Percentiles rank a stretch among this genome's conserved stretches.
Evolutionary conservation across 2,329 filamentous ascomycete species (phyloP).

Genomic region (Aspergillus hiratsukae): DNA sequence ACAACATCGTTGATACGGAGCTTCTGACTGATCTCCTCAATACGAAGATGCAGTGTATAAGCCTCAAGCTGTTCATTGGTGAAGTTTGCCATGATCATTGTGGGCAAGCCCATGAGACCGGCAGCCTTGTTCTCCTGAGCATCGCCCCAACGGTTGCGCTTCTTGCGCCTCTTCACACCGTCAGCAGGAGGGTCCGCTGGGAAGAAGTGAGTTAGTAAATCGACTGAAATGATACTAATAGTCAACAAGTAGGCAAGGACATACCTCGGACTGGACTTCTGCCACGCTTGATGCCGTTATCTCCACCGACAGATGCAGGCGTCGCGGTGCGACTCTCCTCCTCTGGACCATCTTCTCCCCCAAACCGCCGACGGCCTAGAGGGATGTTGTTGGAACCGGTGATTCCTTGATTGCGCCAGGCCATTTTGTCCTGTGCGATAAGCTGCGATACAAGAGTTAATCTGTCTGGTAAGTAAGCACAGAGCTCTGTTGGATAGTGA

Average conservation of each 20-base stretch:
- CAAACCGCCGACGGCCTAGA: slow-evolving; percentile 77
- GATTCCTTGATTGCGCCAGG: slow-evolving; percentile 71
- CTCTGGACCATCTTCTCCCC: slow-evolving; percentile 55
- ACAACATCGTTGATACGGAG: slow-evolving; percentile 98
- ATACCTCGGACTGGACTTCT: slow-evolving; percentile 81
- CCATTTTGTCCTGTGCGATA: slow-evolving; percentile 41
- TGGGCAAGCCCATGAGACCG: slow-evolving; percentile 93
- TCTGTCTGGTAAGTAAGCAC: slow-evolving; percentile 2
- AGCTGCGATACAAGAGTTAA: slow-evolving; percentile 3
- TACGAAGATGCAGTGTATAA: slow-evolving; percentile 91
- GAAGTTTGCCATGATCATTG: slow-evolving; percentile 95
- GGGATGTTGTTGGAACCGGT: slow-evolving; percentile 99
- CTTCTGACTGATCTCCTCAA: slow-evolving; percentile 99
- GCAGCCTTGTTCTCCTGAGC: slow-evolving; percentile 97
- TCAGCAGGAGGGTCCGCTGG: slow-evolving; percentile 55
- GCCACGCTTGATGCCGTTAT: slow-evolving; percentile 69
- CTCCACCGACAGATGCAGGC: slow-evolving; percentile 45
- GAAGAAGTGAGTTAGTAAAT: slow-evolving; percentile 19
- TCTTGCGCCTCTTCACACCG: slow-evolving; percentile 86
- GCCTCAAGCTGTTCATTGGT: slow-evolving; percentile 97
- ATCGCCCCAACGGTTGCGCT: slow-evolving; percentile 98
- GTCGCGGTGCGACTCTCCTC: slow-evolving; percentile 44
- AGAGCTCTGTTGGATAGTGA: slow-evolving; percentile 1
- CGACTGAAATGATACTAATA: not conserved
- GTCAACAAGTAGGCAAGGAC: slow-evolving; percentile 26